Conservation (phyloP, 176 grass and related monocot genomes). For the Pharus latifolius region DNA sequence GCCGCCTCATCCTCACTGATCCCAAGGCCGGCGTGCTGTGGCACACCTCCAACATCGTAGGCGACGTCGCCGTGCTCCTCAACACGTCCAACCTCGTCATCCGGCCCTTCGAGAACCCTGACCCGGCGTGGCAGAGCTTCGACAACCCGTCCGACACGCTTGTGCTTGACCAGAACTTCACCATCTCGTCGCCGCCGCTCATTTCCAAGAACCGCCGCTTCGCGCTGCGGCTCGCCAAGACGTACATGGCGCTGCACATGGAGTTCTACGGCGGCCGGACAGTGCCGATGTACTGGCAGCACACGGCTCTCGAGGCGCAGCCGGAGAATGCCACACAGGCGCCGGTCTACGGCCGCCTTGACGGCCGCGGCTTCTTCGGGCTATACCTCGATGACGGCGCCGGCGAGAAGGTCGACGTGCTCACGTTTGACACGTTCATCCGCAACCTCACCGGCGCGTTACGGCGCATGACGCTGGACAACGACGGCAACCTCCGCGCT, state of each 20-base stretch:
- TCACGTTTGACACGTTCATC: conserved; percentile 57
- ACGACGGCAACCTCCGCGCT: conserved; percentile 60
- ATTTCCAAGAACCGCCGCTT: conserved; percentile 37
- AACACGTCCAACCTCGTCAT: conserved; percentile 59
- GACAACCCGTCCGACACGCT: conserved; percentile 52
- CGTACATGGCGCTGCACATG: conserved; percentile 42
- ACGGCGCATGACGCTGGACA: conserved; percentile 50
- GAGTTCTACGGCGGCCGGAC: conserved; percentile 21
- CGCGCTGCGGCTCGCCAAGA: conserved; percentile 22
- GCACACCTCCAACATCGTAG: conserved; percentile 13
- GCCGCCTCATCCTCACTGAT: conserved; percentile 26
- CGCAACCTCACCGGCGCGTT: conserved; percentile 20
- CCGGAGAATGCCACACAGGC: conserved; percentile 19
- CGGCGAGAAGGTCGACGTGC: conserved; percentile 22
- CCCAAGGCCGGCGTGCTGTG: conserved; percentile 8
- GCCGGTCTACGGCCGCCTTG: conserved; percentile 37
- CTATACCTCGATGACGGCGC: conserved; percentile 23
- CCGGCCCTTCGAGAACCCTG: background rate
- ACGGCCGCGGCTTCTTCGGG: conserved; percentile 55
- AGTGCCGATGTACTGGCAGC: conserved; percentile 53
- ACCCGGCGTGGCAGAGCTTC: conserved; percentile 50
- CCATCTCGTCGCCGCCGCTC: conserved; percentile 20
- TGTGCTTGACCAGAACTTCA: conserved; percentile 63
- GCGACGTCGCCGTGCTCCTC: conserved; percentile 34
- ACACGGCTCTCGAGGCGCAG: conserved; percentile 7